phyloP scores from a whole-genome alignment of 2,329 filamentous ascomycete genomes.

The Leptographium procerum region DNA sequence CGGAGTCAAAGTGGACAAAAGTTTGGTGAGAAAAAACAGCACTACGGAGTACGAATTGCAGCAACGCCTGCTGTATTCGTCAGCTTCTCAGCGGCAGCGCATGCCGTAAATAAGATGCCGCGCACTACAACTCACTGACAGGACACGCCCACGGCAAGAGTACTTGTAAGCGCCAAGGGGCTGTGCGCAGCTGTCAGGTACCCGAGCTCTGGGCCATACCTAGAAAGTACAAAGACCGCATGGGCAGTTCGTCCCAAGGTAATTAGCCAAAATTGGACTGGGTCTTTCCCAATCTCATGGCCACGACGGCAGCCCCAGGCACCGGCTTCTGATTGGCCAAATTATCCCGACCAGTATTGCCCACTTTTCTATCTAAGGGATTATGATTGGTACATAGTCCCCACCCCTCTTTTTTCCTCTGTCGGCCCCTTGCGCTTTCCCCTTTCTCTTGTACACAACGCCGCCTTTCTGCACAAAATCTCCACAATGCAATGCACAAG shows the following conservation, averaged over 20 bases:
- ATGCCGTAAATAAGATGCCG: neutral
- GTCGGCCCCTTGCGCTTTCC: neutral
- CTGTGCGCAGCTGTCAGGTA: neutral
- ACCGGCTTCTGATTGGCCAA: conserved; percentile 5
- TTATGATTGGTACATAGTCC: conserved; percentile 2
- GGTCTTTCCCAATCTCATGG: neutral
- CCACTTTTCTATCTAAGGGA: too few species aligned
- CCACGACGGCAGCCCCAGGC: neutral
- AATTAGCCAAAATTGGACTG: neutral
- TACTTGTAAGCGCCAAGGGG: neutral
- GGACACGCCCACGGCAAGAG: neutral
- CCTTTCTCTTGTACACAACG: neutral
- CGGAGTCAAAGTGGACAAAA: neutral
- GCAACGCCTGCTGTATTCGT: neutral
- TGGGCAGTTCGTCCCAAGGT: neutral
- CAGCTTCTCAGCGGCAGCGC: neutral
- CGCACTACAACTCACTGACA: neutral
- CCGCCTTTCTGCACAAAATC: neutral
- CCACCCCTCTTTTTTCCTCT: neutral
- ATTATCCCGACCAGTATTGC: neutral
- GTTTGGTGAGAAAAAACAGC: neutral
- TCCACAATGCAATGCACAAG: neutral
- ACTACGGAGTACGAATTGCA: neutral
- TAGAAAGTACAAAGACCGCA: neutral
- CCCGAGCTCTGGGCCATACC: neutral